Evolutionary conservation across 2,329 filamentous ascomycete species (phyloP).

Genomic region (Trichophyton schoenleinii): DNA sequence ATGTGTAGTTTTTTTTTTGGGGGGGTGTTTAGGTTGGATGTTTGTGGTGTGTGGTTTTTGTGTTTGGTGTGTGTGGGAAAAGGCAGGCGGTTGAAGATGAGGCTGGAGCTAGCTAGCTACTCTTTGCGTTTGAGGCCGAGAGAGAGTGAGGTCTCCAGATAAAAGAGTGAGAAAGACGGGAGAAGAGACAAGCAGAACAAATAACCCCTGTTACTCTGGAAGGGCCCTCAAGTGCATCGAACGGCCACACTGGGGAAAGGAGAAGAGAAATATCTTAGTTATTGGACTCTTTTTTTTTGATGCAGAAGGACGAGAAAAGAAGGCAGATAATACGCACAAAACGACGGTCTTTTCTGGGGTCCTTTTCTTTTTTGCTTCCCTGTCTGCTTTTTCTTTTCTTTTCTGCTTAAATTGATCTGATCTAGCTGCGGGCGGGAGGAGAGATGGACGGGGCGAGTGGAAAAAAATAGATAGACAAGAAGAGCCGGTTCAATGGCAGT

Average conservation of each 20-base stretch:
- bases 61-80: neutral
- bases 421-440: neutral
- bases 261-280: neutral
- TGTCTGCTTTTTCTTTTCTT: neutral
- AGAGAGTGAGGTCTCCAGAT: slow-evolving; percentile 6
- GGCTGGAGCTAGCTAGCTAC: slow-evolving; percentile 4
- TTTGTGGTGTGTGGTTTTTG: neutral
- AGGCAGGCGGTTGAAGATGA: neutral
- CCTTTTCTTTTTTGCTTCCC: neutral
- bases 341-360: neutral
- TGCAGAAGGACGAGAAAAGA: slow-evolving; percentile 2
- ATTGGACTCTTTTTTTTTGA: neutral
- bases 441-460: neutral
- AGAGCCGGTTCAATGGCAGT: slow-evolving; percentile 5
- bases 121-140: slow-evolving; percentile 13
- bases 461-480: slow-evolving; percentile 3
- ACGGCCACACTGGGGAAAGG: neutral
- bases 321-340: slow-evolving; percentile 7
- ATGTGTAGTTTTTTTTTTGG: neutral
- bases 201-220: neutral
- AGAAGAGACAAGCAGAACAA: slow-evolving; percentile 5
- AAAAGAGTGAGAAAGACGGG: slow-evolving; percentile 5
- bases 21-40: too few species aligned
- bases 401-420: slow-evolving; percentile 1
- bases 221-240: neutral